These are phyloP conservation scores for Candida oleophila DNA, from an alignment of 805 yeast genomes.

Conservation along the genomic window DNA sequence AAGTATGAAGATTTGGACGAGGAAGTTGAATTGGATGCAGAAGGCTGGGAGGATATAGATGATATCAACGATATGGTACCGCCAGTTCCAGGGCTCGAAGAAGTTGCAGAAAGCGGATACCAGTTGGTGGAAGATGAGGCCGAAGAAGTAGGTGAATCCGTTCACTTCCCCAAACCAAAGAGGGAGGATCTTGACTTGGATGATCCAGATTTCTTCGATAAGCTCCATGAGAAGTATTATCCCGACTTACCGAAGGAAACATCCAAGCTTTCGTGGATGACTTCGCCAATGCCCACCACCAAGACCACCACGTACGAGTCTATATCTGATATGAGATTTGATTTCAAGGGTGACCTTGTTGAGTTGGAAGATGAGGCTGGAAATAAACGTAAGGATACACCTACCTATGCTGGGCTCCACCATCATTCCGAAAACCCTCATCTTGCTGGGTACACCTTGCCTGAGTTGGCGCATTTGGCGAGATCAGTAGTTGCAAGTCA, in stretches of 20 bases:
- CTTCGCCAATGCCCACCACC: constrained; percentile 51
- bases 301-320: constrained; percentile 47
- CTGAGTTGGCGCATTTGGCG: constrained; percentile 76
- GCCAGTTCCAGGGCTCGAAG: constrained; percentile 28
- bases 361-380: constrained; percentile 36
- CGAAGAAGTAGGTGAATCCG: constrained; percentile 36
- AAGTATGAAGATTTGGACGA: constrained; percentile 28
- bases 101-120: constrained; percentile 41
- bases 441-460: constrained; percentile 87
- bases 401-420: constrained; percentile 71
- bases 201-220: constrained; percentile 76
- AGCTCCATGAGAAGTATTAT: constrained; percentile 79
- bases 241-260: constrained; percentile 88
- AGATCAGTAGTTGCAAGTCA: constrained; percentile 83
- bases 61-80: constrained; percentile 50
- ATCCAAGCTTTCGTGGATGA: constrained; percentile 89
- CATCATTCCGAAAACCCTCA: constrained; percentile 90
- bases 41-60: constrained; percentile 51
- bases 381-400: constrained; percentile 27
- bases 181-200: constrained; percentile 50
- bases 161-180: constrained; percentile 66
- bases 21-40: constrained; percentile 23
- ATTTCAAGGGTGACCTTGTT: constrained; percentile 78
- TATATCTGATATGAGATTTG: constrained; percentile 77
- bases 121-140: constrained; percentile 37